Evolutionary conservation across 2,329 filamentous ascomycete genomes (phyloP).

Genomic region (Botrytis elliptica): DNA sequence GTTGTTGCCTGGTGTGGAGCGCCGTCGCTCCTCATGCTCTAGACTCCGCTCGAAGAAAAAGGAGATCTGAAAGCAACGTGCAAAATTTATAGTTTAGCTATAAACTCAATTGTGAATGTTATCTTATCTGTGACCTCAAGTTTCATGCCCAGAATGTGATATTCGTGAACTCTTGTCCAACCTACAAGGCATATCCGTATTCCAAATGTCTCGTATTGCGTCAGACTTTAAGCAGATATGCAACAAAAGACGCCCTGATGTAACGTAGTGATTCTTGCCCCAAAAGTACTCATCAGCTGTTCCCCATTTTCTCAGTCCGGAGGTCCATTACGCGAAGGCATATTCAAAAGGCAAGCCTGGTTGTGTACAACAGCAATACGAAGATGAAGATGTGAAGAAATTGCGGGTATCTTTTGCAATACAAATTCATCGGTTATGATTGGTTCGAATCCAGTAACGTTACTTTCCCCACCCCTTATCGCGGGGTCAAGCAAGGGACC

Average conservation of each 20-base stretch:
- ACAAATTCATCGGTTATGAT: neutral
- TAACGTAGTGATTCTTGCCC: neutral
- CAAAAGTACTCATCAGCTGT: neutral
- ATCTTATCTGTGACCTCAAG: neutral
- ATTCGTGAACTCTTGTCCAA: neutral
- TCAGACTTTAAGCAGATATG: neutral
- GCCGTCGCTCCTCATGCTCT: neutral
- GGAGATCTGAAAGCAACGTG: neutral
- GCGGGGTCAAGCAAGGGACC: conserved; percentile 1
- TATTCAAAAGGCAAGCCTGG: too few relatives aligned
- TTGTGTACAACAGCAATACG: neutral
- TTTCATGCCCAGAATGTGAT: neutral
- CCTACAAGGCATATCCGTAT: neutral
- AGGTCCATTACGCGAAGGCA: neutral
- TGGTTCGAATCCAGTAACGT: conserved; percentile 5
- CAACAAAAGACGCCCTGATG: neutral
- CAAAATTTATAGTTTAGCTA: neutral
- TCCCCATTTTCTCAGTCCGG: neutral
- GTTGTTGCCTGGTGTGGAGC: neutral
- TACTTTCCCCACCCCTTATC: conserved; percentile 8
- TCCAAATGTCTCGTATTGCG: neutral
- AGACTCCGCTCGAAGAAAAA: neutral
- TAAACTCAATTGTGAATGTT: neutral
- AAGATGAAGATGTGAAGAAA: neutral
- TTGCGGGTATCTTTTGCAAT: neutral